Conservation (phyloP, 192 early-diverging fungal species). For the Podila verticillata region DNA sequence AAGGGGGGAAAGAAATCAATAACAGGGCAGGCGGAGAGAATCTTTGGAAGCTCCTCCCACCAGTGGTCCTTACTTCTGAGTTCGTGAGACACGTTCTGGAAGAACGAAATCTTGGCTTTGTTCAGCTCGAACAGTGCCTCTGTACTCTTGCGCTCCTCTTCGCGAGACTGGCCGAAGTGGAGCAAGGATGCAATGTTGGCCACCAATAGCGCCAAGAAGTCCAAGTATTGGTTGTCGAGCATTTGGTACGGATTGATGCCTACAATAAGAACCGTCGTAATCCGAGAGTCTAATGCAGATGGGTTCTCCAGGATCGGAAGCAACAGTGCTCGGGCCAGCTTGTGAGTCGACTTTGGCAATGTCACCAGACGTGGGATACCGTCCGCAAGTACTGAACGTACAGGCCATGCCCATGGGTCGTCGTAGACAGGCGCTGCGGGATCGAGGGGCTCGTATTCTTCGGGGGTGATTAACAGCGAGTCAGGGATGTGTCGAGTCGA, state of each 20-base stretch:
- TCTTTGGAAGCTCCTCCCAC: neutral
- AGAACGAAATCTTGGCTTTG: conserved; percentile 53
- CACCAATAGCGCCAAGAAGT: conserved; percentile 41
- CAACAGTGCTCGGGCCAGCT: conserved; percentile 30
- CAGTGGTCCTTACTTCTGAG: conserved; percentile 48
- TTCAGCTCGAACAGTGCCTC: conserved; percentile 49
- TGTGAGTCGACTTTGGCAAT: conserved; percentile 43
- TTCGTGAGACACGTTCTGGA: conserved; percentile 56
- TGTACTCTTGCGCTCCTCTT: conserved; percentile 46
- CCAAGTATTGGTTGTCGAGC: conserved; percentile 40
- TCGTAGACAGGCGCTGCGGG: conserved; percentile 18
- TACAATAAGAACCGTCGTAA: conserved; percentile 32
- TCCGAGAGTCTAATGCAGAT: conserved; percentile 29
- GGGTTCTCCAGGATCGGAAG: conserved; percentile 41
- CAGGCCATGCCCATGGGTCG: conserved; percentile 47
- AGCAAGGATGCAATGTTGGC: conserved; percentile 37
- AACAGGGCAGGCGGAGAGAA: neutral
- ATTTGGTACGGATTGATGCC: conserved; percentile 43
- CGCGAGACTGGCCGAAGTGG: conserved; percentile 41
- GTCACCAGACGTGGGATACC: conserved; percentile 40
- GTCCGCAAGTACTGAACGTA: conserved; percentile 38
- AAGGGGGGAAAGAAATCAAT: conserved; percentile 1
- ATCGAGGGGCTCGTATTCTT: conserved; percentile 43
- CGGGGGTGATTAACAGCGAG: conserved; percentile 34
- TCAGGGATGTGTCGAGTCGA: conserved; percentile 44